Base-by-base conservation (phyloP, 768 basidiomycete species). In the Suillus paluster region DNA sequence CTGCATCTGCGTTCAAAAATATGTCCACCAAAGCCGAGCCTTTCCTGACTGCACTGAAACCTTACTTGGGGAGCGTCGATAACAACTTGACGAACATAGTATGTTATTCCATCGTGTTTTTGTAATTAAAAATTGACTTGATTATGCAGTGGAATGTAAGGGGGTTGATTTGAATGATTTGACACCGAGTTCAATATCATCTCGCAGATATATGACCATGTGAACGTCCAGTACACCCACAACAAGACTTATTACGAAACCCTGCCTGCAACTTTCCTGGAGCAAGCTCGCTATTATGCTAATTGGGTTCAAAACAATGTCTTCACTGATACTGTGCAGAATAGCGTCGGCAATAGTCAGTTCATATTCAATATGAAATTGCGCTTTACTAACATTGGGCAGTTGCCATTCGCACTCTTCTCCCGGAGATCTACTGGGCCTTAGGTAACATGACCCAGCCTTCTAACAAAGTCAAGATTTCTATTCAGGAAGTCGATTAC, bases 21-120 rank as follows among this genome's bases (percentile, higher is more conserved):
- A 84, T 80, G 70, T 77, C 79, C 7, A 73, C 82, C 66, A 77
- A 80, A 6, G 86, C 89, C 21, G 68, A 77, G 53, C 79, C 84
- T 8, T 90, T 91, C 81, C 84, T 89, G 78, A 77, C 78, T 38
- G 73, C 78, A 49, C 78, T 85, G 48, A 82, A 81, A 68, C 88
- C 89, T 70, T 90, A 83, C 70, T 79, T 88, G 61, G 86, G 86
- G 68, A 86, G 86, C 63, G 78, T 84, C 62, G 83, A 84, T 36
- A 76, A 83, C 44, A 83, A 79, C 49, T 77, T 90, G 68, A 83
- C 85, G 69, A 88, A 90, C 69, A 81, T 83, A 53, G 87, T 88
- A 68, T 48, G 86, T 81, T 7, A 23, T 30, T 44, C 25, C 4
- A 21, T 45, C 10, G 4, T 45, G 21, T 11, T 21, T 45, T 21